Percentiles rank a stretch among this genome's conserved stretches.
Conservation (phyloP, 441 rosid species). For the Bruguiera hainesii region DNA sequence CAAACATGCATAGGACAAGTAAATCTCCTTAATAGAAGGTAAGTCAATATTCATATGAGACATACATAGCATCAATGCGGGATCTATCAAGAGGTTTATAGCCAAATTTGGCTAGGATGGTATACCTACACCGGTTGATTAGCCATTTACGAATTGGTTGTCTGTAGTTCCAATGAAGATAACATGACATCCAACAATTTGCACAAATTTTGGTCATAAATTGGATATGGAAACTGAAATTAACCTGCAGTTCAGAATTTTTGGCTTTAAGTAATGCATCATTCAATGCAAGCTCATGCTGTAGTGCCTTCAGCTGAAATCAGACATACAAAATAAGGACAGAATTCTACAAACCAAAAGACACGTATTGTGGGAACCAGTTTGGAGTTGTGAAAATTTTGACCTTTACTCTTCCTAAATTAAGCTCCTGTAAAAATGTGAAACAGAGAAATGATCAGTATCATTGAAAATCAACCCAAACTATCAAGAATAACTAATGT, state of each 20-base stretch:
- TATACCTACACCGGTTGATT: too few species aligned
- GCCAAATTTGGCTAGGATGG: too few species aligned
- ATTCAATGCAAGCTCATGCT: constrained; percentile 61
- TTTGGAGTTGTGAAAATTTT: background rate
- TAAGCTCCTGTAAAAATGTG: constrained; percentile 48
- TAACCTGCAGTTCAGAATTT: constrained; percentile 35
- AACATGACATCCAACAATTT: background rate
- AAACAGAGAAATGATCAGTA: constrained; percentile 12
- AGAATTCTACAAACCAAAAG: constrained; percentile 1
- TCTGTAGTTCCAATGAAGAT: too few species aligned
- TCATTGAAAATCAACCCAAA: background rate
- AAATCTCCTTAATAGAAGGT: too few species aligned
- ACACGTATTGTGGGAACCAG: background rate
- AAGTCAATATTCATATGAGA: too few species aligned
- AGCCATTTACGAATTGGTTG: too few species aligned
- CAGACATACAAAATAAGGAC: background rate
- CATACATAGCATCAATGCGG: too few species aligned
- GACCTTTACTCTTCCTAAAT: constrained; percentile 60
- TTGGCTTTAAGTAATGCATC: constrained; percentile 53
- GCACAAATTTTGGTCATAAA: background rate
- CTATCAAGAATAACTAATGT: background rate
- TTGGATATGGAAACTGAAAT: constrained; percentile 10
- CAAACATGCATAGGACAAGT: too few species aligned
- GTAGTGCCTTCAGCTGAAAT: constrained; percentile 47
- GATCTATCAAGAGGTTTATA: too few species aligned